Base-by-base conservation (phyloP, 1,284 basidiomycete genomes). In the Pulveroboletus sp. region DNA sequence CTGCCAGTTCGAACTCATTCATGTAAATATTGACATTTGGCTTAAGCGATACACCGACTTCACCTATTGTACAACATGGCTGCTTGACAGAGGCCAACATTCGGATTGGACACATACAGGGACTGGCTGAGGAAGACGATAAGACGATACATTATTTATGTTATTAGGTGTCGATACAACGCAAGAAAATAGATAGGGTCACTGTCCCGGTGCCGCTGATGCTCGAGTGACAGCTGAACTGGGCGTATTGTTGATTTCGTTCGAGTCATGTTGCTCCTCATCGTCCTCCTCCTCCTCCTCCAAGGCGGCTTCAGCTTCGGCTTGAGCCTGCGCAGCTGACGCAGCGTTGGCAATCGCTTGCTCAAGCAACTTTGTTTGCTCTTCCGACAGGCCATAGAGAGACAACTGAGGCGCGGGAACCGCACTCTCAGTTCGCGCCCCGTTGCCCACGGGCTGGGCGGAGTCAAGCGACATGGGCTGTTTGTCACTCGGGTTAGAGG, bases 281-380 rank as follows among this genome's bases (percentile, higher is more conserved):
- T 8, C 75, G 10, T 75, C 76, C 17, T 77, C 70, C 1, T 74
- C 83, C 56, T 84, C 81, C 62, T 86, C 85, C 66, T 89, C 87
- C 56, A 85, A 63, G 1, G 84, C 85, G 8, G 86, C 86, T 62
- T 89, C 86, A 0, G 85, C 87, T 62, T 89, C 87, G 0, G 86
- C 87, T 61, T 87, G 86, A 14, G 85, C 84, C 61, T 87, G 87
- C 2, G 87, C 87, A 33, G 84, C 85, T 28, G 81, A 79, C 12
- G 87, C 84, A 2, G 87, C 87, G 64, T 78, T 86, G 24, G 84
- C 83, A 48, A 89, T 87, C 0, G 86, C 87, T 59, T 84, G 79
- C 67, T 89, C 85, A 8, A 89, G 72, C 59, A 85, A 70, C 60
- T 77, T 80, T 7, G 85, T 79, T 69, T 89, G 87, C 61, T 88